Base-by-base conservation (phyloP, 2,329 filamentous ascomycete genomes). In the Aspergillus sp. region DNA sequence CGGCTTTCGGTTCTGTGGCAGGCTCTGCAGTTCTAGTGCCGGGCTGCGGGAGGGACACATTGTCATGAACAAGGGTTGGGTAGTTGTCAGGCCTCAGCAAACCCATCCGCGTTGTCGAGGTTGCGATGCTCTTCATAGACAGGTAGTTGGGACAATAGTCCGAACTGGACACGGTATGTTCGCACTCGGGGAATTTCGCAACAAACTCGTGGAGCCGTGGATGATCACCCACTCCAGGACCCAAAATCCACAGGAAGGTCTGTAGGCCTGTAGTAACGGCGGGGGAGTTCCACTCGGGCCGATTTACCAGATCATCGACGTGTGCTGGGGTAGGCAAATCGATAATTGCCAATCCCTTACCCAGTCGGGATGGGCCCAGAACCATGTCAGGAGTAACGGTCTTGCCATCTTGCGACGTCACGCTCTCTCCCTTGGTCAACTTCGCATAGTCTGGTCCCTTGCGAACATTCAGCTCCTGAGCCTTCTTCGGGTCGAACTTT, bases 341-440 rank as follows among this genome's bases (percentile, higher is more conserved):
- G 43, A 96, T 80, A 7, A 99, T 82, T 8, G 91, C 89, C 64
- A 97, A 82, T 2, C 91, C 93, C 58, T 82, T 85, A 10, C 92
- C 92, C 5, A 84, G 82, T 58, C 87, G 83, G 3, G 83, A 77
- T 10, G 87, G 80, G 1, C 85, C 91, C 55, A 99, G 72, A 1
- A 98, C 92, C 89, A 96, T 95, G 0, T 95, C 90, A 1, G 94
- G 89, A 0, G 89, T 95, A 30, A 99, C 85, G 0, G 83, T 84
- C 6, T 80, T 82, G 4, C 91, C 92, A 67, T 89, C 84, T 13
- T 81, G 78, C 23, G 86, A 87, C 56, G 80, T 77, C 1, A 95
- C 87, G 51, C 76, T 87, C 63, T 88, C 65, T 2, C 92, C 92
- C 1, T 70, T 73, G 0, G 88, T 82, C 47, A 99, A 81, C 12